Evolutionary conservation across 176 grass and related monocot genomes (phyloP).

Genomic region (Stipa capillata): DNA sequence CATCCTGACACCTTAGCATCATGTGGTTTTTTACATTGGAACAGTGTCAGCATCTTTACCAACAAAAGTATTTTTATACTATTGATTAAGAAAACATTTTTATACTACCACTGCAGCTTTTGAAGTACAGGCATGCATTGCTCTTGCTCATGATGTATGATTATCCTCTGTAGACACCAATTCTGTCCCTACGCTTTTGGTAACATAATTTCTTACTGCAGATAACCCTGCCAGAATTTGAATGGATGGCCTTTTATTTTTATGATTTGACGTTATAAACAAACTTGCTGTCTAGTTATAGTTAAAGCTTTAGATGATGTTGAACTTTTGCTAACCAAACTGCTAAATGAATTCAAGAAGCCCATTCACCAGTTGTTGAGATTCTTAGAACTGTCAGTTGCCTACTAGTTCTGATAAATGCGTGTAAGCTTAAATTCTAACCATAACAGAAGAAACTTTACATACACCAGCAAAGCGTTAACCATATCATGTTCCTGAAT

Average conservation of each 20-base stretch:
- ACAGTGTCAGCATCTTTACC: constrained; percentile 28
- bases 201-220: not conserved
- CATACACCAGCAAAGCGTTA: not conserved
- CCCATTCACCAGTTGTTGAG: not conserved
- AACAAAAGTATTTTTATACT: constrained; percentile 10
- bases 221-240: not conserved
- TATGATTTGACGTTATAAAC: constrained; percentile 2
- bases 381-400: not conserved
- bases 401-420: not conserved
- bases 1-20: not conserved
- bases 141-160: constrained; percentile 1
- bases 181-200: not conserved
- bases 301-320: not conserved
- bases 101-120: constrained; percentile 25
- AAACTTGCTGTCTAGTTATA: not conserved
- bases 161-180: not conserved
- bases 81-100: constrained; percentile 4
- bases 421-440: not conserved
- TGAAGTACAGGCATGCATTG: constrained; percentile 19
- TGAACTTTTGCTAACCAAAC: not conserved
- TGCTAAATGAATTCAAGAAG: constrained; percentile 4
- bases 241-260: not conserved
- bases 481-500: not conserved
- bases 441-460: not conserved
- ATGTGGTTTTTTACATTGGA: constrained; percentile 28